These are phyloP conservation scores for Inosperma sp. DNA, from an alignment of 768 basidiomycete genomes.

Conservation along the genomic window DNA sequence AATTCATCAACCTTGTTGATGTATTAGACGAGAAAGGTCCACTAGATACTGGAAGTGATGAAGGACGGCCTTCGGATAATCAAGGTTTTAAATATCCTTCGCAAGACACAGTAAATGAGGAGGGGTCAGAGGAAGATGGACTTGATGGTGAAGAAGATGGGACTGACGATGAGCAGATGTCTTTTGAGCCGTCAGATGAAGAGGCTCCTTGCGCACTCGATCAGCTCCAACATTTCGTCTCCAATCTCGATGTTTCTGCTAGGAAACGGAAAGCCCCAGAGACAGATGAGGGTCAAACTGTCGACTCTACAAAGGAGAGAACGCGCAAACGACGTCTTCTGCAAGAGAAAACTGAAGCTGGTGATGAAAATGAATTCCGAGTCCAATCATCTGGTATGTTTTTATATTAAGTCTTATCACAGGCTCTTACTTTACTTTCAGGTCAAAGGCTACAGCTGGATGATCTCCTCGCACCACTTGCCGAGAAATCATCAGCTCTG, in stretches of 20 bases:
- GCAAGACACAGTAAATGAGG: constrained; percentile 26
- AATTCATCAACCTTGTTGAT: constrained; percentile 62
- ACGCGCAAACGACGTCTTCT: constrained; percentile 57
- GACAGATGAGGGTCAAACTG: constrained; percentile 25
- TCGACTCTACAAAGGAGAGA: constrained; percentile 23
- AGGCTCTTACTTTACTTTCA: constrained; percentile 20
- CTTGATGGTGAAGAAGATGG: constrained; percentile 35
- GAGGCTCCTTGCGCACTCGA: constrained; percentile 58
- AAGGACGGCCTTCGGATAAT: constrained; percentile 28
- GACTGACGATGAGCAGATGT: constrained; percentile 44
- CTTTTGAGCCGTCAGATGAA: constrained; percentile 45
- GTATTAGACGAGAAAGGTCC: constrained; percentile 61
- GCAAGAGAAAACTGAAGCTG: constrained; percentile 71
- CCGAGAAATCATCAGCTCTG: constrained; percentile 57
- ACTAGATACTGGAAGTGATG: constrained; percentile 38
- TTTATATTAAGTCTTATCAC: constrained; percentile 3
- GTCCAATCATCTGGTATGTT: constrained; percentile 46
- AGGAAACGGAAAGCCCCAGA: constrained; percentile 69
- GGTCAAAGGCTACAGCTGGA: constrained; percentile 61
- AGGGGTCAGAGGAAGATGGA: constrained; percentile 32
- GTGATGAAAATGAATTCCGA: constrained; percentile 78
- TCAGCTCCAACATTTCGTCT: constrained; percentile 68
- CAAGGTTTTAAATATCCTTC: constrained; percentile 12
- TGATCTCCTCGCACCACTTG: constrained; percentile 72
- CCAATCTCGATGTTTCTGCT: constrained; percentile 52